A percentile compares a stretch with the other conserved stretches of the same genome.
Evolutionary conservation across 2,329 filamentous ascomycete species (phyloP).

Genomic region (Xylaria digitata): DNA sequence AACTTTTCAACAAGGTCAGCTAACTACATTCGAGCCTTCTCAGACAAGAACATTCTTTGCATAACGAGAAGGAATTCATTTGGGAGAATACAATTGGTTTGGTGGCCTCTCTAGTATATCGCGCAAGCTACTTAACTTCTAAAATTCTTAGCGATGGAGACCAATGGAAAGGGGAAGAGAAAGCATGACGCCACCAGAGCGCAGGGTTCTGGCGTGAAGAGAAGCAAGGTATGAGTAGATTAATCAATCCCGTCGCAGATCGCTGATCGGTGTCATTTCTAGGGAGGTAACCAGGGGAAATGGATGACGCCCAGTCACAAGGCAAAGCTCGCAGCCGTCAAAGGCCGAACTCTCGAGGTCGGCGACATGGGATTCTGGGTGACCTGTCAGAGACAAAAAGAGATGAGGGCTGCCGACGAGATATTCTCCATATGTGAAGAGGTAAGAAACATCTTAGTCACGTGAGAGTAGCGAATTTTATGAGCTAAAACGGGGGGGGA

Average conservation of each 20-base stretch:
- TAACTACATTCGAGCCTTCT: neutral
- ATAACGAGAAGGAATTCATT: neutral
- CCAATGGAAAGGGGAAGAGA: slow-evolving; percentile 50
- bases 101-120: too few relatives aligned
- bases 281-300: slow-evolving; percentile 66
- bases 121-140: neutral
- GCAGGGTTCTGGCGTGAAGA: slow-evolving; percentile 47
- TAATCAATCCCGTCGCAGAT: neutral
- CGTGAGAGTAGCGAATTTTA: slow-evolving; percentile 1
- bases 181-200: slow-evolving; percentile 49
- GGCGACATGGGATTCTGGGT: slow-evolving; percentile 82
- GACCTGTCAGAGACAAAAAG: slow-evolving; percentile 78
- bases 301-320: slow-evolving; percentile 72
- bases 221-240: slow-evolving; percentile 52
- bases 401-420: slow-evolving; percentile 75
- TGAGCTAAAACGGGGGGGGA: slow-evolving; percentile 35
- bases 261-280: neutral
- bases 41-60: neutral
- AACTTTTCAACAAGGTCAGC: neutral
- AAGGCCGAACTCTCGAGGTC: slow-evolving; percentile 64
- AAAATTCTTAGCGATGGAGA: slow-evolving; percentile 46
- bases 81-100: too few relatives aligned
- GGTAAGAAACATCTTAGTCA: slow-evolving; percentile 56
- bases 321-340: slow-evolving; percentile 56
- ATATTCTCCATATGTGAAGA: slow-evolving; percentile 73